Evolutionary conservation across 2,329 filamentous ascomycete species (phyloP).

Genomic region (Apiospora koreana): DNA sequence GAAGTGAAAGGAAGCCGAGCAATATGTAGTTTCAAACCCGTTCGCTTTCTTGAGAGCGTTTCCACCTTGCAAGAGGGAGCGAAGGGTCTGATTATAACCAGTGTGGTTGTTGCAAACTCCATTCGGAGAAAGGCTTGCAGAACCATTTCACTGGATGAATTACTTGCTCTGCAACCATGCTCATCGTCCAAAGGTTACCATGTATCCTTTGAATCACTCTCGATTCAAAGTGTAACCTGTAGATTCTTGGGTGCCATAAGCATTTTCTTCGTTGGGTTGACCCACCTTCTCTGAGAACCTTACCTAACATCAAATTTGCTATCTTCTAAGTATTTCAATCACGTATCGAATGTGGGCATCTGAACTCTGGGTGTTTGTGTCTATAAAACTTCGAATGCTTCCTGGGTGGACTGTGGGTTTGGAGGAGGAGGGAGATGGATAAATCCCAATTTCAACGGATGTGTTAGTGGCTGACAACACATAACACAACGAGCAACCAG

Average conservation of each 20-base stretch:
- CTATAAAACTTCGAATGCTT: not conserved
- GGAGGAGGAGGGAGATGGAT: no score
- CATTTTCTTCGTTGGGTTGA: not conserved
- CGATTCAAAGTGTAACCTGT: not conserved
- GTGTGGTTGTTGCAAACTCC: not conserved
- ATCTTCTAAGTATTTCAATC: not conserved
- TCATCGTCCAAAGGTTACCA: not conserved
- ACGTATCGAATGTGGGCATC: not conserved
- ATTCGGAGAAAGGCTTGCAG: not conserved
- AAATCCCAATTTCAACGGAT: no score
- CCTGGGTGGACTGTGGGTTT: not conserved
- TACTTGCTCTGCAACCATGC: not conserved
- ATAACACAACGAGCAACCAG: not conserved
- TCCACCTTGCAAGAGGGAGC: not conserved
- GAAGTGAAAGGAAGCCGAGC: not conserved
- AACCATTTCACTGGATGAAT: not conserved
- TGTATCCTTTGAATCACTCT: not conserved
- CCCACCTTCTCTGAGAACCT: not conserved
- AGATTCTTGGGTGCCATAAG: not conserved
- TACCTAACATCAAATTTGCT: not conserved
- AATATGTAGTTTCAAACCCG: not conserved
- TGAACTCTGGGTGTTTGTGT: not conserved
- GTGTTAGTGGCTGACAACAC: not conserved
- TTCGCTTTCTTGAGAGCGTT: not conserved
- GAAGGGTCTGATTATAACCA: no score